Evolutionary conservation across 768 basidiomycete genomes (phyloP).

Genomic region (Trametes coccinea): DNA sequence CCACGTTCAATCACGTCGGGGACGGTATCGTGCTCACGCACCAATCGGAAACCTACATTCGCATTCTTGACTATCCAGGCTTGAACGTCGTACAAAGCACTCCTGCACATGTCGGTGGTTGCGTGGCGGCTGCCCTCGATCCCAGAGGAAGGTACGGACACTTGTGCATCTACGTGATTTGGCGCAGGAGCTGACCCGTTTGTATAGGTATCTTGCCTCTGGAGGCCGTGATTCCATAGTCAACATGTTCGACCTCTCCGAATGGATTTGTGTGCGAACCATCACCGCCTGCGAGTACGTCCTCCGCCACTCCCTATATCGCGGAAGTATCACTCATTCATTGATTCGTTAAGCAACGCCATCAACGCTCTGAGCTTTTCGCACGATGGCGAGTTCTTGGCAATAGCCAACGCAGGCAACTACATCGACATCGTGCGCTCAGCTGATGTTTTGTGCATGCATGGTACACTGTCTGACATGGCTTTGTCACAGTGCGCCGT

Average conservation of each 20-base stretch:
- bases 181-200: not conserved
- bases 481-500: slow-evolving; percentile 61
- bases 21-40: slow-evolving; percentile 70
- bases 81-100: slow-evolving; percentile 58
- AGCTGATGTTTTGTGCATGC: not conserved
- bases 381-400: slow-evolving; percentile 80
- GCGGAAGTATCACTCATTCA: slow-evolving; percentile 6
- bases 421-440: slow-evolving; percentile 78
- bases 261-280: slow-evolving; percentile 79
- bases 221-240: slow-evolving; percentile 84
- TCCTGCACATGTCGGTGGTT: slow-evolving; percentile 81
- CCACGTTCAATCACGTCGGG: slow-evolving; percentile 74
- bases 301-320: not conserved
- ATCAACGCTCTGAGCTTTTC: slow-evolving; percentile 80
- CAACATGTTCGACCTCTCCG: slow-evolving; percentile 75
- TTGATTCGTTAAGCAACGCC: slow-evolving; percentile 49
- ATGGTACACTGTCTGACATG: too few relatives aligned
- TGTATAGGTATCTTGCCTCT: slow-evolving; percentile 69
- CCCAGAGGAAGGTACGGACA: slow-evolving; percentile 65
- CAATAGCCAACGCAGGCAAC: slow-evolving; percentile 67
- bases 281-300: slow-evolving; percentile 82
- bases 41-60: slow-evolving; percentile 62
- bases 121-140: slow-evolving; percentile 72
- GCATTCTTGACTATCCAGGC: slow-evolving; percentile 69
- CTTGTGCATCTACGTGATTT: not conserved